A percentile compares a stretch with the other conserved stretches of the same genome.
phyloP scores from a whole-genome alignment of 768 basidiomycete genomes.

The Tylopilus cervinicoccineus region DNA sequence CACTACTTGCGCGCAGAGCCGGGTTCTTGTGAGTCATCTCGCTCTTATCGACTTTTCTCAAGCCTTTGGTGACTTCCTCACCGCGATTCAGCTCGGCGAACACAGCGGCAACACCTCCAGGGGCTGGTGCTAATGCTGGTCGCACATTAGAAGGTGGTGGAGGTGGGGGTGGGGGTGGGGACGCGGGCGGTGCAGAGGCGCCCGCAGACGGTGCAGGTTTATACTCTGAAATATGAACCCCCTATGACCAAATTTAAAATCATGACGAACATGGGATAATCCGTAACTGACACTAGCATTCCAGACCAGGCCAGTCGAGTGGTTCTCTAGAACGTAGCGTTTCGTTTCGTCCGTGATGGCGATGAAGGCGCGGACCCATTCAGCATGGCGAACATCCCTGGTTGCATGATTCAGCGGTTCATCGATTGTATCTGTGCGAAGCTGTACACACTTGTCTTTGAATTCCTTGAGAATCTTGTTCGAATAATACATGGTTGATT shows the following conservation, averaged over 20 bases:
- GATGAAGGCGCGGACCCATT: conserved; percentile 79
- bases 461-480: conserved; percentile 89
- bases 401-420: conserved; percentile 4
- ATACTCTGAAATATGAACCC: conserved; percentile 54
- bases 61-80: conserved; percentile 81
- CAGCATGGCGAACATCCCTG: conserved; percentile 82
- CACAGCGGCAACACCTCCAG: conserved; percentile 68
- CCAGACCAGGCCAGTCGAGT: conserved; percentile 87
- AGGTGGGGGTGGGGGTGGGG: conserved; percentile 56
- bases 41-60: conserved; percentile 92
- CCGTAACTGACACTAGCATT: conserved; percentile 62
- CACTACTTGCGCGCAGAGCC: conserved; percentile 54
- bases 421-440: neutral
- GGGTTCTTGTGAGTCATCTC: conserved; percentile 99
- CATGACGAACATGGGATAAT: neutral
- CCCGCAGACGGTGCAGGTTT: conserved; percentile 33
- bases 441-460: conserved; percentile 75
- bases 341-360: conserved; percentile 72
- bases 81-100: conserved; percentile 91
- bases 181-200: conserved; percentile 30
- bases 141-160: conserved; percentile 42
- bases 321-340: conserved; percentile 79
- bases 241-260: conserved; percentile 36
- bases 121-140: conserved; percentile 41
- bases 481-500: conserved; percentile 82